Base-by-base conservation (phyloP, 805 yeast species). In the Metschnikowia reukaufii region DNA sequence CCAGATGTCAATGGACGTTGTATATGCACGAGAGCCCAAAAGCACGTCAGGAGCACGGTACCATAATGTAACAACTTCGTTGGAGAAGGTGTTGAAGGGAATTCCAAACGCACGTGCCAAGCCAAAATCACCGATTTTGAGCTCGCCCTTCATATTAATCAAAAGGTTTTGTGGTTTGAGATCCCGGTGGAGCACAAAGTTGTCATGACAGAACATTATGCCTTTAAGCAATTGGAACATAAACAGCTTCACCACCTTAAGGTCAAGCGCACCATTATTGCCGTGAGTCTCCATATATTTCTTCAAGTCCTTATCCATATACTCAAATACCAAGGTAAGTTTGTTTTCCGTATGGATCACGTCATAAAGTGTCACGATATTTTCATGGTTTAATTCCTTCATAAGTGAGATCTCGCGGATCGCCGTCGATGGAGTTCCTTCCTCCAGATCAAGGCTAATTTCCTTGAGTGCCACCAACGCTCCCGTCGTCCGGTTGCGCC, bases 361-460 rank as follows among this genome's bases (percentile, higher is more conserved):
- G 65, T 92, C 99, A 69, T 90, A 90, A 41, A 92, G 71, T 12
- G 96, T 83, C 37, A 92, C 95, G 53, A 92, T 89, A 66, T 92
- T 92, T 55, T 87, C 96, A 64, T 91, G 96, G 63, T 88, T 88
- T 50, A 92, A 76, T 67, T 92, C 99, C 68, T 92, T 92, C 89
- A 92, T 86, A 48, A 92, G 73, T 4, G 98, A 92, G 52, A 92
- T 92, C 67, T 92, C 99, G 54, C 99, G 79, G 59, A 92, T 92
- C 2, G 99, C 99, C 0, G 99, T 94, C 4, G 97, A 89, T 6
- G 99, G 99, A 1, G 98, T 95, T 32, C 99, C 99, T 70, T 94
- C 97, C 62, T 94, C 99, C 42, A 95, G 85, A 63, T 94, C 99
- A 51, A 92, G 75, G 59, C 86, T 87, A 69, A 94, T 94, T 65